Percentiles rank a stretch among this genome's conserved stretches.
These are phyloP conservation scores for Picea engelmannii DNA, from an alignment of 83 land plant species.

Conservation along the genomic window DNA sequence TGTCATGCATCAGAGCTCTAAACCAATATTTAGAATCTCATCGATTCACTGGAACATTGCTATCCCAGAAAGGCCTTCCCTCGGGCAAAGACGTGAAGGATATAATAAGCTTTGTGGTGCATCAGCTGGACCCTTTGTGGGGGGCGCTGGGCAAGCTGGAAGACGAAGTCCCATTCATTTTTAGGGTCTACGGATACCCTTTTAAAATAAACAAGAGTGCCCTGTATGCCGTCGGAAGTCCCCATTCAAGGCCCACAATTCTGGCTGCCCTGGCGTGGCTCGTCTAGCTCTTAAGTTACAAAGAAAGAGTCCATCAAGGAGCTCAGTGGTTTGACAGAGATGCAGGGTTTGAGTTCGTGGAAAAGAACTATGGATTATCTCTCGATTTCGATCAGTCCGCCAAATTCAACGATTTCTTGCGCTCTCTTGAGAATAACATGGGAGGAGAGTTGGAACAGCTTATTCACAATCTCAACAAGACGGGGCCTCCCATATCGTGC, in stretches of 20 bases:
- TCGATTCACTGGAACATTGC: slow-evolving; percentile 24
- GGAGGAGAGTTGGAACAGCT: no score
- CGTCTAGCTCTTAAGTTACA: slow-evolving; percentile 33
- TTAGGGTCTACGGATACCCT: slow-evolving; percentile 55
- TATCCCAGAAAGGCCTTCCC: slow-evolving; percentile 53
- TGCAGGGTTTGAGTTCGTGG: background rate
- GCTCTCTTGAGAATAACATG: no score
- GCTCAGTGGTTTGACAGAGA: background rate
- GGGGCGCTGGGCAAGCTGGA: slow-evolving; percentile 34
- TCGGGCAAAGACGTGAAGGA: slow-evolving; percentile 62
- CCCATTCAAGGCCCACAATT: slow-evolving; percentile 73
- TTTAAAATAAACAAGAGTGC: slow-evolving; percentile 66
- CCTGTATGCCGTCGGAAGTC: slow-evolving; percentile 70
- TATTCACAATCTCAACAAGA: no score
- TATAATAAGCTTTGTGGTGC: slow-evolving; percentile 56
- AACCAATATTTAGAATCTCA: slow-evolving; percentile 59
- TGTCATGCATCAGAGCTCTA: slow-evolving; percentile 43
- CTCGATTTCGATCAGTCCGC: no score
- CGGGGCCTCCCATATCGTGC: no score
- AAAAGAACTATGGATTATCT: no score
- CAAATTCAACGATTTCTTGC: no score
- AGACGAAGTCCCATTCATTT: slow-evolving; percentile 60
- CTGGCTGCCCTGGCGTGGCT: slow-evolving; percentile 78
- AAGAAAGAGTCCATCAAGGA: background rate
- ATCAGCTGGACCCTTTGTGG: slow-evolving; percentile 34